phyloP scores from a whole-genome alignment of 2,329 filamentous ascomycete species.

The Pseudocercospora ulei region DNA sequence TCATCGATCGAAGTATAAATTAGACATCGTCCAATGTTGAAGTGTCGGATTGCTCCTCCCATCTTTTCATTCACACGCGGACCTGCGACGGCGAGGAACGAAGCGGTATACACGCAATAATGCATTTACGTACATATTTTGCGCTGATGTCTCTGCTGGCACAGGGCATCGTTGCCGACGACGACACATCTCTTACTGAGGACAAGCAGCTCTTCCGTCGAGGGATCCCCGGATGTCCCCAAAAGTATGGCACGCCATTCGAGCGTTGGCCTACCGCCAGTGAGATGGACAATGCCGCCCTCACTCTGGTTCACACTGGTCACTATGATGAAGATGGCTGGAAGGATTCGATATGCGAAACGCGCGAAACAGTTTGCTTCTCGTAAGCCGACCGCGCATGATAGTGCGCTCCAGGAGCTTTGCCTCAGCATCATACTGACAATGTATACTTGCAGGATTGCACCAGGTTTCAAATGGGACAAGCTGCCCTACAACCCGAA shows the following conservation, averaged over 20 bases:
- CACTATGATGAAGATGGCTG: conserved; percentile 1
- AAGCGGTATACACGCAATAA: too few relatives aligned
- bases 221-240: background rate
- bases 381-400: background rate
- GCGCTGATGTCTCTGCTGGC: too few relatives aligned
- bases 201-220: conserved; percentile 3
- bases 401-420: too few relatives aligned
- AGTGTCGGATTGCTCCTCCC: too few relatives aligned
- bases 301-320: background rate
- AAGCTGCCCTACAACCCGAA: background rate
- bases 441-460: background rate
- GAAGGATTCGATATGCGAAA: background rate
- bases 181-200: too few relatives aligned
- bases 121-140: too few relatives aligned
- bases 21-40: too few relatives aligned
- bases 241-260: background rate
- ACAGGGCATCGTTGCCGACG: too few relatives aligned
- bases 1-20: too few relatives aligned
- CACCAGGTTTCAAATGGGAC: background rate
- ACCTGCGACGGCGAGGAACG: too few relatives aligned
- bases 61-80: too few relatives aligned
- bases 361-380: background rate
- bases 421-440: background rate
- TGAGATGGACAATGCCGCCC: background rate
- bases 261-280: background rate